Evolutionary conservation across 331 rosid genomes (phyloP).

Genomic region (Cucumis variabilis): DNA sequence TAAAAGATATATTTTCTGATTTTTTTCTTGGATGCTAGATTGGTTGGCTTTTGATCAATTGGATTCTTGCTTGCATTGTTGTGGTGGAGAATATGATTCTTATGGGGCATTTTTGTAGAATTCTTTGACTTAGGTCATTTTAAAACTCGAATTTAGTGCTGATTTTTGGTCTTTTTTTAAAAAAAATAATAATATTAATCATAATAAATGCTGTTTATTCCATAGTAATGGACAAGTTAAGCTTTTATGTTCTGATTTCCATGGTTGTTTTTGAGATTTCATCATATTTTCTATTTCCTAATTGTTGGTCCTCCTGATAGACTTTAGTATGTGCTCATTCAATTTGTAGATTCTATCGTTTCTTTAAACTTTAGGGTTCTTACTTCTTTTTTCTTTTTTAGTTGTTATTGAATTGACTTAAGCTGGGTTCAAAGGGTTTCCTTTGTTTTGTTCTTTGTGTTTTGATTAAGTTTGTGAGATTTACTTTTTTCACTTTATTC

Average conservation of each 20-base stretch:
- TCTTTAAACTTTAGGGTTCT: too few relatives aligned
- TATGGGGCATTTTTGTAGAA: not conserved
- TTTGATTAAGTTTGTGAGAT: too few relatives aligned
- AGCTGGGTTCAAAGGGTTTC: too few relatives aligned
- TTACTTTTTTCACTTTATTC: too few relatives aligned
- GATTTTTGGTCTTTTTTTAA: not conserved
- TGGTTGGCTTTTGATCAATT: conserved; percentile 18
- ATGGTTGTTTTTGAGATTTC: conserved; percentile 19
- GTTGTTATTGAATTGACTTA: too few relatives aligned
- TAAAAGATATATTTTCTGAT: conserved; percentile 17
- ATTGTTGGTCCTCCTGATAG: too few relatives aligned
- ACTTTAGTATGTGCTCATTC: too few relatives aligned
- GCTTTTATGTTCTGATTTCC: conserved; percentile 18
- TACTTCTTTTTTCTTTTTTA: too few relatives aligned
- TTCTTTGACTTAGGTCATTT: conserved; percentile 14
- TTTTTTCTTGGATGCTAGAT: conserved; percentile 11
- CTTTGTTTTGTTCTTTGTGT: too few relatives aligned
- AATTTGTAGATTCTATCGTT: too few relatives aligned
- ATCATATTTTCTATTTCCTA: conserved; percentile 13
- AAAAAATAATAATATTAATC: not conserved
- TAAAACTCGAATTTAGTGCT: conserved; percentile 23
- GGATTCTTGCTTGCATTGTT: conserved; percentile 16
- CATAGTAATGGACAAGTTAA: not conserved
- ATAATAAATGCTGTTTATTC: not conserved
- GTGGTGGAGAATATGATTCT: conserved; percentile 23